These are phyloP conservation scores for Henckelia pumila DNA, from an alignment of 257 asterid species.

Conservation along the genomic window DNA sequence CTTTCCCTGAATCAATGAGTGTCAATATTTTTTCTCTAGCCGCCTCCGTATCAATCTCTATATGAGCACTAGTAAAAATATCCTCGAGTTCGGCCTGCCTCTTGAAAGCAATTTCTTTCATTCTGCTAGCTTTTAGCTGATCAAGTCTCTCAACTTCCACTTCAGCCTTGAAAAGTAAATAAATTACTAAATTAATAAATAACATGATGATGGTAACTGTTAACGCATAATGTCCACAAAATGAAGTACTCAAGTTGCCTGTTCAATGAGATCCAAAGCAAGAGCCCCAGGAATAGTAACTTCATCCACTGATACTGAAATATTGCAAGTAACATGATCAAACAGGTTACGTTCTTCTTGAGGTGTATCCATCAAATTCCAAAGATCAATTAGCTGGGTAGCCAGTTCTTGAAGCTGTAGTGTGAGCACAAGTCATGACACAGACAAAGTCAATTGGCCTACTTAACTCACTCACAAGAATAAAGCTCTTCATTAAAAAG, in stretches of 20 bases:
- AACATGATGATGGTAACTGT: not conserved
- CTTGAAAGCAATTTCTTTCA: slow-evolving; percentile 95
- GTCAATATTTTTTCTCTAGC: slow-evolving; percentile 73
- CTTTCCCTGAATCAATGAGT: slow-evolving; percentile 80
- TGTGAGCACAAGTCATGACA: slow-evolving; percentile 10
- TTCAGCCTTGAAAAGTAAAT: slow-evolving; percentile 59
- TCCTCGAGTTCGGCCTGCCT: slow-evolving; percentile 90
- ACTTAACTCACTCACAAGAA: not conserved
- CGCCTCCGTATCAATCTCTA: slow-evolving; percentile 82
- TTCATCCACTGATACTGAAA: slow-evolving; percentile 83
- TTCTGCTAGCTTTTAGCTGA: slow-evolving; percentile 86
- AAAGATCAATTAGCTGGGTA: slow-evolving; percentile 60
- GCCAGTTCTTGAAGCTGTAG: slow-evolving; percentile 66
- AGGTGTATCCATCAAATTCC: slow-evolving; percentile 76
- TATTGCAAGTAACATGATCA: slow-evolving; percentile 62
- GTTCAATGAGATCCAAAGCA: slow-evolving; percentile 79
- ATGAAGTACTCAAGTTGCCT: slow-evolving; percentile 40
- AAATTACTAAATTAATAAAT: slow-evolving; percentile 21
- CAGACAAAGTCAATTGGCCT: not conserved
- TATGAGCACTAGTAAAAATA: slow-evolving; percentile 79
- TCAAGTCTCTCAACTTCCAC: slow-evolving; percentile 98
- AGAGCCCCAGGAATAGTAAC: slow-evolving; percentile 87
- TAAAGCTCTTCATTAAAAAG: not conserved
- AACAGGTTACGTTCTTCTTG: slow-evolving; percentile 58
- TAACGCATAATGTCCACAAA: slow-evolving; percentile 10